Evolutionary conservation across 768 basidiomycete species (phyloP).

Genomic region (Boletus subparvulus): DNA sequence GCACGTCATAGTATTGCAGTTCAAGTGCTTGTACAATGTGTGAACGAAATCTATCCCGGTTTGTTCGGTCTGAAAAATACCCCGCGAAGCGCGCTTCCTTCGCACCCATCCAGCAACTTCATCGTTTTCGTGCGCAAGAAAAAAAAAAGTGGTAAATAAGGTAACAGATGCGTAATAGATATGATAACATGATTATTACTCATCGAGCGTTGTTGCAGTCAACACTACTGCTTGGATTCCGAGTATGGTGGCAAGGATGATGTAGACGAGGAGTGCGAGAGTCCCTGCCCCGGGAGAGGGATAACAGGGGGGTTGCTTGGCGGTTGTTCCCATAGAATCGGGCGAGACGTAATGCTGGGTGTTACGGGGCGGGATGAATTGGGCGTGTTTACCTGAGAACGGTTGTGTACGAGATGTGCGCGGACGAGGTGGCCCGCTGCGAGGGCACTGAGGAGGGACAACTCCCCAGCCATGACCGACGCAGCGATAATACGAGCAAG

Average conservation of each 20-base stretch:
- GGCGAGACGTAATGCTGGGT: conserved; percentile 41
- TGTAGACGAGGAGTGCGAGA: conserved; percentile 39
- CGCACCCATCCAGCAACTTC: not conserved
- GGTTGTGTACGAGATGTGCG: conserved; percentile 91
- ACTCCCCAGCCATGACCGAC: conserved; percentile 96
- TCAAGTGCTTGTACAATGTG: conserved; percentile 13
- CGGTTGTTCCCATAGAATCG: conserved; percentile 26
- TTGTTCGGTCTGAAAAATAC: not conserved
- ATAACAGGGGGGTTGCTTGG: conserved; percentile 7
- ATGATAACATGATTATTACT: conserved; percentile 3
- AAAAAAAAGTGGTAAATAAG: conserved; percentile 12
- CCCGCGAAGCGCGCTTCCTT: not conserved
- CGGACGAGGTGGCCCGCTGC: conserved; percentile 94
- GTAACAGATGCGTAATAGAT: conserved; percentile 28
- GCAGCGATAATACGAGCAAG: conserved; percentile 90
- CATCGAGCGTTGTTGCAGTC: conserved; percentile 1
- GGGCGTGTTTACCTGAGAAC: conserved; percentile 80
- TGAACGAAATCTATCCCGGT: conserved; percentile 23
- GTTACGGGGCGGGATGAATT: conserved; percentile 59
- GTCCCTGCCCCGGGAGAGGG: conserved; percentile 6
- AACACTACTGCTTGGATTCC: conserved; percentile 25
- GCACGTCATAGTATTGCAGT: not conserved
- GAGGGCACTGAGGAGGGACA: conserved; percentile 87
- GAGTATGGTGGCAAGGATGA: conserved; percentile 45
- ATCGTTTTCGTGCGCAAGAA: not conserved